Conservation (phyloP, 2,329 filamentous ascomycete genomes). For the Kalmusia sp. region DNA sequence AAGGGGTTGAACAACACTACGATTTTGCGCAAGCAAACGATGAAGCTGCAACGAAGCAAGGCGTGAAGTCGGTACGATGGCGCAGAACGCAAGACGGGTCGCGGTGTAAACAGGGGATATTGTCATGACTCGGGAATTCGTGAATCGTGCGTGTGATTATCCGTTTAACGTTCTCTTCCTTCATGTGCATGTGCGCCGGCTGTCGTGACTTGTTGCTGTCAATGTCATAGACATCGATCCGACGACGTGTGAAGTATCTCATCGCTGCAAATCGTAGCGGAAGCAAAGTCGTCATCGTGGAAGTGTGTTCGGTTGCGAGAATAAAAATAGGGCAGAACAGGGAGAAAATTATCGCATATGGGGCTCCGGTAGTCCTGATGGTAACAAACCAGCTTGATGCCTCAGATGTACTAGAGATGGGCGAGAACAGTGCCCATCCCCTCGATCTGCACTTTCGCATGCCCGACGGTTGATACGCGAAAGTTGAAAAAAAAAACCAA, state of each 20-base stretch:
- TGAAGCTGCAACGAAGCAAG: slow-evolving; percentile 2
- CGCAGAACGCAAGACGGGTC: slow-evolving; percentile 7
- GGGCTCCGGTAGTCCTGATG: neutral
- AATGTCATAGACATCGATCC: neutral
- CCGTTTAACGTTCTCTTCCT: slow-evolving; percentile 3
- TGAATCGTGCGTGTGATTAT: slow-evolving; percentile 14
- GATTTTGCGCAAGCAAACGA: neutral
- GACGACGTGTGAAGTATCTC: slow-evolving; percentile 15
- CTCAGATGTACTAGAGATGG: neutral
- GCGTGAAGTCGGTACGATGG: slow-evolving; percentile 1
- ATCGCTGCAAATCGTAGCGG: slow-evolving; percentile 17
- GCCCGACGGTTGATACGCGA: neutral
- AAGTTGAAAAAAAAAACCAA: slow-evolving; percentile 8
- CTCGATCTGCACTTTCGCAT: no score
- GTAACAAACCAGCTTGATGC: no score
- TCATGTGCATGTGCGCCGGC: slow-evolving; percentile 6
- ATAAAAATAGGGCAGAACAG: slow-evolving; percentile 2
- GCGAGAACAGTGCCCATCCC: neutral
- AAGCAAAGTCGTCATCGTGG: slow-evolving; percentile 14
- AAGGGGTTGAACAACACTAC: neutral
- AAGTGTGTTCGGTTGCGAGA: slow-evolving; percentile 7
- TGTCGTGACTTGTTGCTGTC: neutral
- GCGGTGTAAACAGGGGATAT: neutral
- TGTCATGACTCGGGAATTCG: slow-evolving; percentile 4
- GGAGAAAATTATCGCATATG: neutral